phyloP scores from a whole-genome alignment of 768 basidiomycete species.

The Cystobasidium onofrii region DNA sequence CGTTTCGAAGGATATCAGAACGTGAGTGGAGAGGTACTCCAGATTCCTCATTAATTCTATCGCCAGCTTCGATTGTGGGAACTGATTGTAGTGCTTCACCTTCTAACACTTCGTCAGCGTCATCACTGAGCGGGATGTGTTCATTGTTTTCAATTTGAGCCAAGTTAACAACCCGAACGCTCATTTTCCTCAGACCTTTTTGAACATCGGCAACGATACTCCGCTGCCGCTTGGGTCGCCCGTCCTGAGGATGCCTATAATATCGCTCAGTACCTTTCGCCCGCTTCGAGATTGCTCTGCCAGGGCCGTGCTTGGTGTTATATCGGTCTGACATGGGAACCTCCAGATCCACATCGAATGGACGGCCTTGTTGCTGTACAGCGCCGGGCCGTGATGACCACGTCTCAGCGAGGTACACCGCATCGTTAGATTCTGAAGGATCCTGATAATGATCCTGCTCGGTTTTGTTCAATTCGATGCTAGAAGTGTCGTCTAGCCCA shows the following conservation, averaged over 20 bases:
- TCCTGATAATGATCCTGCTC: not conserved
- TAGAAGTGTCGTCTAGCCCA: not conserved
- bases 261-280: not conserved
- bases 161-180: constrained; percentile 73
- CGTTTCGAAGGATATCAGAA: not conserved
- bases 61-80: not conserved
- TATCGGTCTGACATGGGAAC: not conserved
- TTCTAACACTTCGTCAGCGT: not conserved
- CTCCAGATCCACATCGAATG: not conserved
- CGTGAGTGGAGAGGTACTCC: not conserved
- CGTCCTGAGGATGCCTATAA: not conserved
- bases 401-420: not conserved
- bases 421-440: not conserved
- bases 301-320: not conserved
- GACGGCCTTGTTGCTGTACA: not conserved
- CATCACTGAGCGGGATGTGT: constrained; percentile 21
- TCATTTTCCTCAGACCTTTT: constrained; percentile 50
- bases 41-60: not conserved
- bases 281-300: not conserved
- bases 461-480: not conserved
- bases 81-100: not conserved
- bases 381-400: not conserved
- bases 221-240: not conserved
- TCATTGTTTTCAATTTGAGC: constrained; percentile 47
- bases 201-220: constrained; percentile 10